Conservation (phyloP, 768 basidiomycete genomes). For the Mycena latifolia region DNA sequence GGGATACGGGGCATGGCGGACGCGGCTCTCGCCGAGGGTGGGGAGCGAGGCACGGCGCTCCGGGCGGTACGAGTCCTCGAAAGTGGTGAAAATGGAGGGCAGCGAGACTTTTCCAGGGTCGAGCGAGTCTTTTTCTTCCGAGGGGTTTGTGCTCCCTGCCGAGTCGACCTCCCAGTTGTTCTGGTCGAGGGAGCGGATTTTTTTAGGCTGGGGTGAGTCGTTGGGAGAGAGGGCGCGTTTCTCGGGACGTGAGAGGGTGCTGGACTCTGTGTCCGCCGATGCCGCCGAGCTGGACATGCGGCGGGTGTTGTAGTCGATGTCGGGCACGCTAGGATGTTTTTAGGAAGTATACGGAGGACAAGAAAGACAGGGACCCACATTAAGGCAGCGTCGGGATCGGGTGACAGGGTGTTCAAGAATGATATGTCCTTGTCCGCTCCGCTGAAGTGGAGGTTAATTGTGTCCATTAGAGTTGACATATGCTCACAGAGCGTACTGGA, state of each 20-base stretch:
- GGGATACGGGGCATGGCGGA: constrained; percentile 70
- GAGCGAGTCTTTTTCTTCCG: constrained; percentile 54
- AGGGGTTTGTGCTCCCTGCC: constrained; percentile 39
- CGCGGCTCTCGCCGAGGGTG: constrained; percentile 62
- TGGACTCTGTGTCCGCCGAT: constrained; percentile 78
- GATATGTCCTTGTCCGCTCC: constrained; percentile 35
- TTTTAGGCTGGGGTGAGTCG: constrained; percentile 68
- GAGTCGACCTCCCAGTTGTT: constrained; percentile 50
- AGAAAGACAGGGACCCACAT: constrained; percentile 52
- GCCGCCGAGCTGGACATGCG: constrained; percentile 86
- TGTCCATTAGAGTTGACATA: constrained; percentile 10
- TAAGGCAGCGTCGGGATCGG: constrained; percentile 50
- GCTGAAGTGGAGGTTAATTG: constrained; percentile 23
- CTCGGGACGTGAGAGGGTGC: constrained; percentile 68
- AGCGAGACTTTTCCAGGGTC: constrained; percentile 73
- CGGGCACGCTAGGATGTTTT: constrained; percentile 49
- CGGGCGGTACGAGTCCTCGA: constrained; percentile 70
- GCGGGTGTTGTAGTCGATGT: constrained; percentile 70
- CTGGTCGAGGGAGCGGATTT: constrained; percentile 53
- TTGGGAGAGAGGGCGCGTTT: constrained; percentile 70
- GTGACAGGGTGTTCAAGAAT: constrained; percentile 38
- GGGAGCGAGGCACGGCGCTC: constrained; percentile 79
- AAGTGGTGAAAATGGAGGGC: constrained; percentile 79
- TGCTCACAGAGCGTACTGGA: constrained; percentile 68
- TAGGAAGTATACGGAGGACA: background rate